Percentiles rank a stretch among this genome's conserved stretches.
Conservation (phyloP, 2,329 filamentous ascomycete genomes). For the Ophiocordyceps camponoti-leonardi region DNA sequence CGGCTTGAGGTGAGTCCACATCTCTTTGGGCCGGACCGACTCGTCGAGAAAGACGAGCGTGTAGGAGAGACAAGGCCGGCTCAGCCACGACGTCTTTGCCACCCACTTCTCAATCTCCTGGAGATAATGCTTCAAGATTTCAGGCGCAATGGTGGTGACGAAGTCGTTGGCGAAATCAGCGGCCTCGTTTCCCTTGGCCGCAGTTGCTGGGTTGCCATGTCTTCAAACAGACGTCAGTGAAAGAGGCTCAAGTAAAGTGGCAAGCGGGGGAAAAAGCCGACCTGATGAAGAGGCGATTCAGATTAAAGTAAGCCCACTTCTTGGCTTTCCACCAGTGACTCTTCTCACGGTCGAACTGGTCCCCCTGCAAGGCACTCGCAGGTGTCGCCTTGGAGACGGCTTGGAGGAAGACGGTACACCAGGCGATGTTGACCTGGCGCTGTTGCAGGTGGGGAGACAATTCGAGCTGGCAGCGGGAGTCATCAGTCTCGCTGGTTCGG, state of each 20-base stretch:
- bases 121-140: constrained; percentile 90
- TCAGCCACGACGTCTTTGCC: constrained; percentile 83
- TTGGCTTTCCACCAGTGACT: constrained; percentile 99
- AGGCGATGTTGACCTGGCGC: constrained; percentile 73
- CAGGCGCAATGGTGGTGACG: constrained; percentile 77
- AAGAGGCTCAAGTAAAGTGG: not conserved
- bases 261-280: constrained; percentile 19
- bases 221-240: constrained; percentile 23
- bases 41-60: constrained; percentile 92
- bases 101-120: constrained; percentile 97
- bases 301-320: constrained; percentile 97
- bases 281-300: constrained; percentile 91
- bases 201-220: constrained; percentile 71
- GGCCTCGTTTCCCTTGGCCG: constrained; percentile 62
- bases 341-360: constrained; percentile 67
- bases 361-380: constrained; percentile 66
- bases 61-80: constrained; percentile 83
- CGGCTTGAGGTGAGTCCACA: constrained; percentile 87
- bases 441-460: constrained; percentile 62
- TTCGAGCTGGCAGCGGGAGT: constrained; percentile 47
- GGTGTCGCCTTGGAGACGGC: constrained; percentile 78
- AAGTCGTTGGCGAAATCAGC: constrained; percentile 79
- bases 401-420: constrained; percentile 89
- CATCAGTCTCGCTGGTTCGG: not conserved
- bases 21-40: constrained; percentile 90